Evolutionary conservation across 345 rosid species (phyloP).

Genomic region (Dipteronia dyeriana): DNA sequence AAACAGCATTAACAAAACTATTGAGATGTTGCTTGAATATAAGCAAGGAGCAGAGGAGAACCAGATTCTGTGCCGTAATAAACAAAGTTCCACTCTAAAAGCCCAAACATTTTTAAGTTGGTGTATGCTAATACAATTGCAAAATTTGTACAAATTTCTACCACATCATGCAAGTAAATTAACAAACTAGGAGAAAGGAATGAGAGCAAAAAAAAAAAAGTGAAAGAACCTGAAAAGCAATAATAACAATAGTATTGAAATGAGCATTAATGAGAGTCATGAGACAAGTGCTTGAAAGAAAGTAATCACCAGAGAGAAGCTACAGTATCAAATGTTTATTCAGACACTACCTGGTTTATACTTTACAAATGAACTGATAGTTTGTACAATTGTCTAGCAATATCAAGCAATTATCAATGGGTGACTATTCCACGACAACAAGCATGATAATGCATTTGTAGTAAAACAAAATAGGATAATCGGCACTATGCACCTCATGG

Average conservation of each 20-base stretch:
- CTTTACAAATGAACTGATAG: too few species aligned
- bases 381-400: too few species aligned
- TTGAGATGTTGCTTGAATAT: not conserved
- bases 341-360: too few species aligned
- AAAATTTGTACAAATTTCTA: not conserved
- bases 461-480: not conserved
- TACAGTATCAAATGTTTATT: too few species aligned
- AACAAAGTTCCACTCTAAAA: not conserved
- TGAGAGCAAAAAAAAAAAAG: too few species aligned
- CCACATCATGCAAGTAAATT: not conserved
- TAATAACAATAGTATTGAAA: too few species aligned
- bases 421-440: not conserved
- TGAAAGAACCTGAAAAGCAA: too few species aligned
- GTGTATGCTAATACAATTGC: not conserved
- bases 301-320: too few species aligned
- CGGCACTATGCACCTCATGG: not conserved
- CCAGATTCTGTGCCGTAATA: not conserved
- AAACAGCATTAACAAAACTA: not conserved
- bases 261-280: too few species aligned
- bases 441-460: not conserved
- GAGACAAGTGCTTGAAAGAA: too few species aligned
- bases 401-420: not conserved
- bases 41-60: constrained; percentile 2
- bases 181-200: too few species aligned
- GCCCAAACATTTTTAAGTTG: not conserved